A percentile compares a stretch with the other conserved stretches of the same genome.
Evolutionary conservation across 768 basidiomycete genomes (phyloP).

Genomic region (Auricularia auricula-judae): DNA sequence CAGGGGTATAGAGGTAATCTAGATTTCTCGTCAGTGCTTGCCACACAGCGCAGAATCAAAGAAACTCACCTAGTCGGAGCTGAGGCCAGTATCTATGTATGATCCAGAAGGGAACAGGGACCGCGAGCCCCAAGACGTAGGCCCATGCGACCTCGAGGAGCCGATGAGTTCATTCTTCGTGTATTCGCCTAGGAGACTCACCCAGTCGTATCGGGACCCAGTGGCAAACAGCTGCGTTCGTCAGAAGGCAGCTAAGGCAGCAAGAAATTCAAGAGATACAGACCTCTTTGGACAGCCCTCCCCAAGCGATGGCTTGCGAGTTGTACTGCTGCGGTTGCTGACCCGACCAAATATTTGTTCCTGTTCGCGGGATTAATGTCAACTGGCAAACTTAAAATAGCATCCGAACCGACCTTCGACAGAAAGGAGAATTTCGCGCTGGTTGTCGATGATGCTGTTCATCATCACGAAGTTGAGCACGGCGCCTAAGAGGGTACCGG

Average conservation of each 20-base stretch:
- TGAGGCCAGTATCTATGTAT: conserved; percentile 33
- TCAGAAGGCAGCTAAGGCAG: background rate
- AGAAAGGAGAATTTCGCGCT: conserved; percentile 39
- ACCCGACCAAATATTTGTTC: conserved; percentile 43
- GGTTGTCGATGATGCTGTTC: conserved; percentile 44
- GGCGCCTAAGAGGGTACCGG: conserved; percentile 43
- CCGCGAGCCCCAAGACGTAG: conserved; percentile 35
- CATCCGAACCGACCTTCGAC: conserved; percentile 24
- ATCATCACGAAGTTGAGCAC: conserved; percentile 38
- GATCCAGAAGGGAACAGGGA: conserved; percentile 46
- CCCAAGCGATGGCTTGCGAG: conserved; percentile 44
- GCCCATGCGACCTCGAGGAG: conserved; percentile 21
- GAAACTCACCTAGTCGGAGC: conserved; percentile 14
- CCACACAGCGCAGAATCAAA: background rate
- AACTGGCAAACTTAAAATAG: background rate
- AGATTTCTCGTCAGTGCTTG: conserved; percentile 5
- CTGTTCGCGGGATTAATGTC: background rate
- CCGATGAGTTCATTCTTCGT: background rate
- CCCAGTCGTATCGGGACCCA: conserved; percentile 37
- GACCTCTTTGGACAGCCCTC: conserved; percentile 32
- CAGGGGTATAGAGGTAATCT: conserved; percentile 38
- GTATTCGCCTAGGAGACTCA: conserved; percentile 9
- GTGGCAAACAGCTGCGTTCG: conserved; percentile 28
- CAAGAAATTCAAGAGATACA: background rate
- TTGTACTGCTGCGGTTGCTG: conserved; percentile 39